Percentiles rank a stretch among this genome's conserved stretches.
Conservation (phyloP, 2,329 filamentous ascomycete species). For the Penicillium sp. region DNA sequence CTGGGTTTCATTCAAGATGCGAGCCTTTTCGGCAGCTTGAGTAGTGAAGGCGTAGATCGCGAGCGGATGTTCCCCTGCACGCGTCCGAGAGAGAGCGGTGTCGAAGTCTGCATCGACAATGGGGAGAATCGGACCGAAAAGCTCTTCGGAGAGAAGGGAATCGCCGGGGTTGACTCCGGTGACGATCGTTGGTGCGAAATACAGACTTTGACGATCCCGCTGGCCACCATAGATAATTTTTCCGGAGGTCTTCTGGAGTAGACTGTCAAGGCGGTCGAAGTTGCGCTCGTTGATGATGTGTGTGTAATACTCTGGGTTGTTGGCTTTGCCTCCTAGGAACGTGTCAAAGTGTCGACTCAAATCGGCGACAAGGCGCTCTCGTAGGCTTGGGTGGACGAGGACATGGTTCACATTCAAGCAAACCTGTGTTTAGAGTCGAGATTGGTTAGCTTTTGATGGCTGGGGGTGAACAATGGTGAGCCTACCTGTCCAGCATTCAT, state of each 20-base stretch:
- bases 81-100: conserved; percentile 30
- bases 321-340: conserved; percentile 28
- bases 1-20: conserved; percentile 32
- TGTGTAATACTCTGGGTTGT: conserved; percentile 24
- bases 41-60: conserved; percentile 47
- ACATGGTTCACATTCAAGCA: conserved; percentile 48
- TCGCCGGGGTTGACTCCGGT: conserved; percentile 39
- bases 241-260: conserved; percentile 42
- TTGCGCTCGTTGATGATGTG: conserved; percentile 48
- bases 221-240: conserved; percentile 40
- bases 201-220: conserved; percentile 30
- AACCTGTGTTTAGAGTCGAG: conserved; percentile 21
- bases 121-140: conserved; percentile 49
- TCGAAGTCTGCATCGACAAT: conserved; percentile 35
- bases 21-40: conserved; percentile 36
- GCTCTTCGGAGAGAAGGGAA: conserved; percentile 46
- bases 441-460: background rate
- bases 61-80: conserved; percentile 33
- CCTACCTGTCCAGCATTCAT: conserved; percentile 44
- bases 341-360: conserved; percentile 38
- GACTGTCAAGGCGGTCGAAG: conserved; percentile 42
- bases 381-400: conserved; percentile 44
- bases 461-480: background rate
- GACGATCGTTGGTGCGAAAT: conserved; percentile 44
- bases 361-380: conserved; percentile 39